phyloP scores from a whole-genome alignment of 805 yeast species.

The Wickerhamiella australiensis region DNA sequence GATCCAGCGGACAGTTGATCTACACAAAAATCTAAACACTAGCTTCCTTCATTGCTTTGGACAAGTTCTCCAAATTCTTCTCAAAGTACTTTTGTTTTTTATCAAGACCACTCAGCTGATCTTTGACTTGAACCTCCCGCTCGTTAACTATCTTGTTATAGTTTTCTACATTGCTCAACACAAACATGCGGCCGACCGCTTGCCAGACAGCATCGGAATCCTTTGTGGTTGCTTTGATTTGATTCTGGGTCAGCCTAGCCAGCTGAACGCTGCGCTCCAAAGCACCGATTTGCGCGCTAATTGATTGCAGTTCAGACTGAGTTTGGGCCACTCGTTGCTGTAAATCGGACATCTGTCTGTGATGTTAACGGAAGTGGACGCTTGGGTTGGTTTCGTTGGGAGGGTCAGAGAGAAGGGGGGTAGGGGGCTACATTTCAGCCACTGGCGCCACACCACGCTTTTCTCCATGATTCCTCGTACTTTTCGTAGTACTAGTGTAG shows the following conservation, averaged over 20 bases:
- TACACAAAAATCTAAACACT: not conserved
- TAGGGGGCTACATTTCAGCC: not conserved
- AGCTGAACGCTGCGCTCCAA: slow-evolving; percentile 40
- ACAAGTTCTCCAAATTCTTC: slow-evolving; percentile 64
- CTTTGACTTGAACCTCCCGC: slow-evolving; percentile 45
- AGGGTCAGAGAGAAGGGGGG: not conserved
- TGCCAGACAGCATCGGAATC: slow-evolving; percentile 57
- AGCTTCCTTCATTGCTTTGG: slow-evolving; percentile 44
- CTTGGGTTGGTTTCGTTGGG: no score
- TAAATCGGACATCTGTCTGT: slow-evolving; percentile 36
- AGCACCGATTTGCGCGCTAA: slow-evolving; percentile 40
- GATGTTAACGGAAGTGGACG: no score
- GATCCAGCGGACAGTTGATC: no score
- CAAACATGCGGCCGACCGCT: slow-evolving; percentile 63
- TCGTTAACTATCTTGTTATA: slow-evolving; percentile 39
- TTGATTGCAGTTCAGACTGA: slow-evolving; percentile 46
- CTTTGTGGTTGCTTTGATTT: slow-evolving; percentile 36
- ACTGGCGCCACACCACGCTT: not conserved
- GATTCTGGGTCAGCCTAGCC: slow-evolving; percentile 44
- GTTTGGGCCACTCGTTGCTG: slow-evolving; percentile 49
- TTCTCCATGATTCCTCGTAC: not conserved
- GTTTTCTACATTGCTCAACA: slow-evolving; percentile 32
- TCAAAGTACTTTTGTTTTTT: slow-evolving; percentile 64
- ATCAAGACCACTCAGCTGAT: slow-evolving; percentile 45
- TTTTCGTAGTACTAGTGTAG: not conserved